A percentile compares a stretch with the other conserved stretches of the same genome.
Evolutionary conservation across 2,329 filamentous ascomycete species (phyloP).

Genomic region (Domatiomyces catenatus): DNA sequence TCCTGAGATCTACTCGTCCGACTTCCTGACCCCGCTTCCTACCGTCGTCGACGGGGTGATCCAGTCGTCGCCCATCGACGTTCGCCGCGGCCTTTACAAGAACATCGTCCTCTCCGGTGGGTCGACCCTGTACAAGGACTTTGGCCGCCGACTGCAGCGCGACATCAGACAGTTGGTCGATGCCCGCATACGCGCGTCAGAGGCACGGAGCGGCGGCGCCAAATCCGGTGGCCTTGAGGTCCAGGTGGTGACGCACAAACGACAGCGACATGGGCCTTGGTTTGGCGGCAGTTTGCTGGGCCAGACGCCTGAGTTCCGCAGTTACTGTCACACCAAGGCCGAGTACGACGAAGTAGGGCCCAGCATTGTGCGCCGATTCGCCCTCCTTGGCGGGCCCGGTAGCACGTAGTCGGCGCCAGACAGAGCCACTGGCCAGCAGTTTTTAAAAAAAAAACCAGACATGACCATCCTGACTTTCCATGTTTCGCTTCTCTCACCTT

Average conservation of each 20-base stretch:
- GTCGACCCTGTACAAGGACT: constrained; percentile 96
- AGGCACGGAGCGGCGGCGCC: constrained; percentile 78
- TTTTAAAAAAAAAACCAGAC: background rate
- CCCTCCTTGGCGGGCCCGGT: constrained; percentile 79
- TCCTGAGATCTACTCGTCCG: constrained; percentile 96
- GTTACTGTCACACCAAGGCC: constrained; percentile 88
- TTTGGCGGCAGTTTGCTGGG: constrained; percentile 93
- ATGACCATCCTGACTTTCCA: background rate
- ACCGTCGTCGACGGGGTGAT: constrained; percentile 93
- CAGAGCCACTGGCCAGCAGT: too few species aligned
- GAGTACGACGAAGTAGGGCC: constrained; percentile 93
- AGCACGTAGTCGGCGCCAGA: constrained; percentile 24
- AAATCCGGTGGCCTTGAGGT: constrained; percentile 91
- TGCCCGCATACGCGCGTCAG: constrained; percentile 78
- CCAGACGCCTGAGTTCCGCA: constrained; percentile 95
- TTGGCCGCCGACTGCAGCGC: constrained; percentile 84
- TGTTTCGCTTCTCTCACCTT: background rate
- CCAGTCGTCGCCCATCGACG: constrained; percentile 93
- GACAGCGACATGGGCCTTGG: constrained; percentile 94
- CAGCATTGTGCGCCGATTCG: constrained; percentile 88
- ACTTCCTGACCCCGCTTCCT: constrained; percentile 90
- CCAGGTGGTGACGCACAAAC: constrained; percentile 92
- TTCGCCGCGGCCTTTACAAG: constrained; percentile 94
- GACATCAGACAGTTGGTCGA: constrained; percentile 96
- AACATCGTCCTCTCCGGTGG: constrained; percentile 97